phyloP scores from a whole-genome alignment of 2,329 filamentous ascomycete genomes.

The Hansfordia pulvinata region DNA sequence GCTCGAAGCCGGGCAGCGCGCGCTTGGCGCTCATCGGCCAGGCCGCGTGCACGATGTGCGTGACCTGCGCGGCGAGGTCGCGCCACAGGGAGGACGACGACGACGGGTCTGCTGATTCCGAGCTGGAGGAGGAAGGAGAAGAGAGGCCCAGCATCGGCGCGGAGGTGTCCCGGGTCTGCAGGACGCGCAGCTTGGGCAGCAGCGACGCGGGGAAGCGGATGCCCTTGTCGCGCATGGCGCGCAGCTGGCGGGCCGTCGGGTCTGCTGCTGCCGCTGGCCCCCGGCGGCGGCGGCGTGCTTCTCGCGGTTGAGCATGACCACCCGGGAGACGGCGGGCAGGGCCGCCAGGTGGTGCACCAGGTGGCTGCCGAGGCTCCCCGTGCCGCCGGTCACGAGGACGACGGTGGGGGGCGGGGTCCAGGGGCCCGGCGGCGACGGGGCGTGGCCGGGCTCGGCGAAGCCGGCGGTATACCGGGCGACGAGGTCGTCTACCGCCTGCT shows the following conservation, averaged over 20 bases:
- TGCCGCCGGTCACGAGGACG: conserved; percentile 23
- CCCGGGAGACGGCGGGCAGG: conserved; percentile 11
- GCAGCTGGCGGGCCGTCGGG: conserved; percentile 7
- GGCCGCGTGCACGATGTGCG: conserved; percentile 36
- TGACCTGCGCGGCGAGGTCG: conserved; percentile 22
- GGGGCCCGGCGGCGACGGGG: background rate
- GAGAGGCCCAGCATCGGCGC: conserved; percentile 29
- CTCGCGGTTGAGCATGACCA: conserved; percentile 32
- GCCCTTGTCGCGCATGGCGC: conserved; percentile 5
- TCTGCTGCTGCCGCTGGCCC: conserved; percentile 19
- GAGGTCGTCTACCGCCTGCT: too few relatives aligned
- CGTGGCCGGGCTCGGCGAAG: conserved; percentile 1
- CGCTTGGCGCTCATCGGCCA: conserved; percentile 33
- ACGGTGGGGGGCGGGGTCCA: background rate
- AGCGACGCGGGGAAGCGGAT: conserved; percentile 2
- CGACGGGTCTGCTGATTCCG: too few relatives aligned
- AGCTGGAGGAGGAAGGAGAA: too few relatives aligned
- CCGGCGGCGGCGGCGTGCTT: conserved; percentile 11
- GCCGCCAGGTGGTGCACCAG: conserved; percentile 16
- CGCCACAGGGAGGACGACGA: conserved; percentile 19
- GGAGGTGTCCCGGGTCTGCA: conserved; percentile 25
- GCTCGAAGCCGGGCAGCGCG: conserved; percentile 21
- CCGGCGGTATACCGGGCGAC: too few relatives aligned
- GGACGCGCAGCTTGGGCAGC: conserved; percentile 22
- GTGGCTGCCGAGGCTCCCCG: conserved; percentile 24